phyloP scores from a whole-genome alignment of 352 stramenopile species.

The Bremia lactucae region DNA sequence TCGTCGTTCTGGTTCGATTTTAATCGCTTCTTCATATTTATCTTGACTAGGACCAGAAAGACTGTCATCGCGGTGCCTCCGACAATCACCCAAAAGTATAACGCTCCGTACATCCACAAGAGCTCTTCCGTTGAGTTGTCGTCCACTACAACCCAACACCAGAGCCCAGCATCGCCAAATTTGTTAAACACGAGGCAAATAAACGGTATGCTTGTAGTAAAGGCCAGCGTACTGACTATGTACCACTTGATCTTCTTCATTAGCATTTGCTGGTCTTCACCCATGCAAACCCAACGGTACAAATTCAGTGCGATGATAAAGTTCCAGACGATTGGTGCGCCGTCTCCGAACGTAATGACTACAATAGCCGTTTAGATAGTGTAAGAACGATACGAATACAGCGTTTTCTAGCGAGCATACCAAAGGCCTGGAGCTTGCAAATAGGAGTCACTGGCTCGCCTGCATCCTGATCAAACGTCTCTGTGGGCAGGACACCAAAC shows the following conservation, averaged over 20 bases:
- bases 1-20: conserved; percentile 68
- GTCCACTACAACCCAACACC: conserved; percentile 66
- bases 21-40: conserved; percentile 66
- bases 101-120: conserved; percentile 59
- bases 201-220: conserved; percentile 44
- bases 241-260: conserved; percentile 81
- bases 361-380: conserved; percentile 1
- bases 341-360: conserved; percentile 75
- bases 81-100: conserved; percentile 71
- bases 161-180: conserved; percentile 57
- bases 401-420: no score
- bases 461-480: conserved; percentile 46
- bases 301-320: conserved; percentile 79
- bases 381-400: no score
- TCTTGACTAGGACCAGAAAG: conserved; percentile 66
- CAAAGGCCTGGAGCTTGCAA: conserved; percentile 65
- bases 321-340: conserved; percentile 71
- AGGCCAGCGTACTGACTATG: conserved; percentile 43
- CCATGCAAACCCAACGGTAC: conserved; percentile 74
- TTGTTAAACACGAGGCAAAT: conserved; percentile 45
- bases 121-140: conserved; percentile 35
- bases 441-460: conserved; percentile 43
- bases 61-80: conserved; percentile 42
- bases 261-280: conserved; percentile 75
- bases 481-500: conserved; percentile 52